These are phyloP conservation scores for Suillus cothurnatus DNA, from an alignment of 768 basidiomycete genomes.

Conservation along the genomic window DNA sequence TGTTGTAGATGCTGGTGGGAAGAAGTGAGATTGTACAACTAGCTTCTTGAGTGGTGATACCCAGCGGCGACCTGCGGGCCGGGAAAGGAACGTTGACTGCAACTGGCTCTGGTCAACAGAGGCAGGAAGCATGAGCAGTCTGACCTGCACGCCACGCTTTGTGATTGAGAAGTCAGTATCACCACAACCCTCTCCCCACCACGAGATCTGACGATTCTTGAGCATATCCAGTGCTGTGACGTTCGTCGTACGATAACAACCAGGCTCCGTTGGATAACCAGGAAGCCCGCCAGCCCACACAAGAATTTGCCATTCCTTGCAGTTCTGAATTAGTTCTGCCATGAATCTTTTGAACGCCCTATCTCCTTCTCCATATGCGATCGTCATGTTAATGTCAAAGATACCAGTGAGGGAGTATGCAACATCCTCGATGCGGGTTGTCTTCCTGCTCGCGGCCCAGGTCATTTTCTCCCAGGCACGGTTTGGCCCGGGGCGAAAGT, in stretches of 20 bases:
- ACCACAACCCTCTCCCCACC: slow-evolving; percentile 6
- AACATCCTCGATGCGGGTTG: slow-evolving; percentile 19
- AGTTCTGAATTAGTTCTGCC: slow-evolving; percentile 11
- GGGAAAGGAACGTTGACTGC: slow-evolving; percentile 10
- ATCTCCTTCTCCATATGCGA: slow-evolving; percentile 21
- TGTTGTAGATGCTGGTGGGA: slow-evolving; percentile 2
- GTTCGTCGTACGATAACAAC: not conserved
- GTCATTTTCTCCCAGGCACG: slow-evolving; percentile 12
- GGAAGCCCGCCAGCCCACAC: slow-evolving; percentile 5
- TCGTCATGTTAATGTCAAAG: slow-evolving; percentile 16
- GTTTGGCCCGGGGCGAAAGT: slow-evolving; percentile 9
- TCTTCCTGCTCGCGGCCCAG: slow-evolving; percentile 19
- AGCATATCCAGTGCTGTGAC: not conserved
- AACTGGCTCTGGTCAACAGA: not conserved
- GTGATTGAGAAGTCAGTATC: slow-evolving; percentile 5
- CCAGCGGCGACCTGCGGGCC: not conserved
- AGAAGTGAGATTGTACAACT: not conserved
- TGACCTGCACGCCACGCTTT: slow-evolving; percentile 12
- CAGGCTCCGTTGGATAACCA: not conserved
- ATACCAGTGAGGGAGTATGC: slow-evolving; percentile 20
- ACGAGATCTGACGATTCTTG: slow-evolving; percentile 6
- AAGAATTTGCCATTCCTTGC: slow-evolving; percentile 14
- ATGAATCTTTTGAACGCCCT: slow-evolving; percentile 19
- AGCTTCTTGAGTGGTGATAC: not conserved
- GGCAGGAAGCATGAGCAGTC: slow-evolving; percentile 8